Evolutionary conservation across 495 filamentous ascomycete genomes (phyloP).

Genomic region (Xylona heveae): DNA sequence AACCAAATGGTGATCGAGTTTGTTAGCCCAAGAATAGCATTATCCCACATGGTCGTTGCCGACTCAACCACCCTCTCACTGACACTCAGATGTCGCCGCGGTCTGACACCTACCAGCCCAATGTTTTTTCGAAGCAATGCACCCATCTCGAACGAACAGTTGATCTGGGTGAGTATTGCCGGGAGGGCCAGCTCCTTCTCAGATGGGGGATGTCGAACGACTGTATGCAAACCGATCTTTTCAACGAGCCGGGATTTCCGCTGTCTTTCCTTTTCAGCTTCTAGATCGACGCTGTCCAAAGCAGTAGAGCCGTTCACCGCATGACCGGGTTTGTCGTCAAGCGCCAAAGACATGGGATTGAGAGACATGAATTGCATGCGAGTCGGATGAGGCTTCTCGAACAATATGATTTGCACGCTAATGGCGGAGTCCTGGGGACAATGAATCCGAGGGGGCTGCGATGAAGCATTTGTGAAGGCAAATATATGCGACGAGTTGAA

Average conservation of each 20-base stretch:
- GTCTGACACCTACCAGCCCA: conserved; percentile 53
- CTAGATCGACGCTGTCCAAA: conserved; percentile 35
- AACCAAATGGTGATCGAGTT: conserved; percentile 54
- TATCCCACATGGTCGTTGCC: conserved; percentile 63
- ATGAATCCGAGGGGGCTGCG: conserved; percentile 44
- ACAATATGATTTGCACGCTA: conserved; percentile 73
- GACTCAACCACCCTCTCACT: conserved; percentile 90
- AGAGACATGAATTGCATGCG: conserved; percentile 96
- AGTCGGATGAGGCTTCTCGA: conserved; percentile 62
- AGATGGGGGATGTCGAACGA: conserved; percentile 51
- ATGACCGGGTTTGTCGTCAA: conserved; percentile 48
- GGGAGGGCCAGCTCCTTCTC: conserved; percentile 64
- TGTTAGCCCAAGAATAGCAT: conserved; percentile 43
- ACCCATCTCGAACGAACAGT: conserved; percentile 81
- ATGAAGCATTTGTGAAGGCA: conserved; percentile 33
- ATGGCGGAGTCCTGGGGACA: conserved; percentile 37
- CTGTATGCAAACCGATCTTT: conserved; percentile 75
- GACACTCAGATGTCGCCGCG: conserved; percentile 72
- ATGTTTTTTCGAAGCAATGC: conserved; percentile 73
- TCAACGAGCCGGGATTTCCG: conserved; percentile 47
- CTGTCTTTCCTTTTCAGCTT: conserved; percentile 38
- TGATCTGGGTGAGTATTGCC: conserved; percentile 81
- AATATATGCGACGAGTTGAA: conserved; percentile 53
- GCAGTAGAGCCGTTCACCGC: conserved; percentile 10
- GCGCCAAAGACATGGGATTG: conserved; percentile 65